Evolutionary conservation across 2,329 filamentous ascomycete genomes (phyloP).

Genomic region (Cadophora malorum): DNA sequence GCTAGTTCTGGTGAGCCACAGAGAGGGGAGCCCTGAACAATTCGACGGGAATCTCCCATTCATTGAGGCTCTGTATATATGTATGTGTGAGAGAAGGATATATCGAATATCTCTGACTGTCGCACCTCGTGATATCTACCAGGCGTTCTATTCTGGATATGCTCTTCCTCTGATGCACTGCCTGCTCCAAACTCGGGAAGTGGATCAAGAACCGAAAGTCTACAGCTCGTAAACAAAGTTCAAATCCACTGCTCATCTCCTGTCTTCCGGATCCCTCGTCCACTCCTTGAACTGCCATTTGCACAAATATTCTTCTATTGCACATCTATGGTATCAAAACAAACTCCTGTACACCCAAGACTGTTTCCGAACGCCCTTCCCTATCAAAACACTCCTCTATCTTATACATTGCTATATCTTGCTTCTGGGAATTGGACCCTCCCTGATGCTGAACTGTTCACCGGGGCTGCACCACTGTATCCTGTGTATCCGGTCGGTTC

Average conservation of each 20-base stretch:
- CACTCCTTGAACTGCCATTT: conserved; percentile 1
- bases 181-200: too few species aligned
- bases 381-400: conserved; percentile 17
- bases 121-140: too few species aligned
- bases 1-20: conserved; percentile 1
- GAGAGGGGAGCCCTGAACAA: not conserved
- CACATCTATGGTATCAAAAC: conserved; percentile 27
- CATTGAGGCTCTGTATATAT: not conserved
- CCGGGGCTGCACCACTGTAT: conserved; percentile 55
- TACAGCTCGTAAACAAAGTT: conserved; percentile 10
- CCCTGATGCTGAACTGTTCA: conserved; percentile 33
- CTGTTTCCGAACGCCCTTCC: conserved; percentile 2
- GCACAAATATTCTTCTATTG: conserved; percentile 24
- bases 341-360: conserved; percentile 20
- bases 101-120: not conserved
- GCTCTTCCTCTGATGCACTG: too few species aligned
- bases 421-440: conserved; percentile 58
- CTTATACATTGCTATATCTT: conserved; percentile 56
- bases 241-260: not conserved
- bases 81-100: not conserved
- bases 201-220: not conserved
- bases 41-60: not conserved
- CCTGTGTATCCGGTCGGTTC: conserved; percentile 50
- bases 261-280: conserved; percentile 1
- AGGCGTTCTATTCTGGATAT: too few species aligned